A percentile compares a stretch with the other conserved stretches of the same genome.
Conservation (phyloP, 2,329 filamentous ascomycete genomes). For the Colletotrichum karsti region DNA sequence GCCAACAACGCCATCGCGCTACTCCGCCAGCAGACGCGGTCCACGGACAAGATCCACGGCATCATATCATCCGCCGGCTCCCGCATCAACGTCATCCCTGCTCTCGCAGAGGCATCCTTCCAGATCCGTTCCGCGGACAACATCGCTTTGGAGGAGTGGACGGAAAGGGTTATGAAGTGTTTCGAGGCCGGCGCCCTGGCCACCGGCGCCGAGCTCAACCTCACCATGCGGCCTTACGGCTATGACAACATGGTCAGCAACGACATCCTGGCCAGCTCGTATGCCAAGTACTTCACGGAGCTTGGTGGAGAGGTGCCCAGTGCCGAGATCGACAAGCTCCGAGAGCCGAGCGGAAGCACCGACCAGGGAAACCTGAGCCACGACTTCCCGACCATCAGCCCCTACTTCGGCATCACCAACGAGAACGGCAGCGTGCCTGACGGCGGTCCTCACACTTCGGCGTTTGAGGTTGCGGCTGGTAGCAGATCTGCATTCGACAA, state of each 20-base stretch:
- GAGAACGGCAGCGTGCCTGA: slow-evolving; percentile 32
- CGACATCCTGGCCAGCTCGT: slow-evolving; percentile 34
- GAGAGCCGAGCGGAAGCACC: slow-evolving; percentile 34
- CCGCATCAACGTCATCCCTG: slow-evolving; percentile 51
- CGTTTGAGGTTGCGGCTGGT: slow-evolving; percentile 60
- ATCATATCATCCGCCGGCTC: slow-evolving; percentile 51
- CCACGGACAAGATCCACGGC: slow-evolving; percentile 58
- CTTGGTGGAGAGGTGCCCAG: slow-evolving; percentile 34
- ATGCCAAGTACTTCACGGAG: slow-evolving; percentile 33
- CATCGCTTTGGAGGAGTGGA: slow-evolving; percentile 32
- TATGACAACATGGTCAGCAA: slow-evolving; percentile 43
- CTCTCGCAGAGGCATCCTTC: slow-evolving; percentile 67
- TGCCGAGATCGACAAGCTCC: slow-evolving; percentile 35
- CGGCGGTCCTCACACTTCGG: slow-evolving; percentile 58
- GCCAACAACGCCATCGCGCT: slow-evolving; percentile 51
- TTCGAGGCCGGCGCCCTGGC: slow-evolving; percentile 40
- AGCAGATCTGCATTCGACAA: slow-evolving; percentile 55
- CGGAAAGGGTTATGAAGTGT: slow-evolving; percentile 33
- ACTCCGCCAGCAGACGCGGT: slow-evolving; percentile 58
- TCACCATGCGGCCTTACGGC: slow-evolving; percentile 40
- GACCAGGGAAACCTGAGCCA: slow-evolving; percentile 41
- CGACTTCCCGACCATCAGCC: slow-evolving; percentile 36
- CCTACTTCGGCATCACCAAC: slow-evolving; percentile 35
- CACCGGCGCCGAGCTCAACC: slow-evolving; percentile 42
- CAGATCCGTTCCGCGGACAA: slow-evolving; percentile 61